Percentiles rank a stretch among this genome's conserved stretches.
Conservation (phyloP, 345 rosid genomes). For the Corymbia maculata region DNA sequence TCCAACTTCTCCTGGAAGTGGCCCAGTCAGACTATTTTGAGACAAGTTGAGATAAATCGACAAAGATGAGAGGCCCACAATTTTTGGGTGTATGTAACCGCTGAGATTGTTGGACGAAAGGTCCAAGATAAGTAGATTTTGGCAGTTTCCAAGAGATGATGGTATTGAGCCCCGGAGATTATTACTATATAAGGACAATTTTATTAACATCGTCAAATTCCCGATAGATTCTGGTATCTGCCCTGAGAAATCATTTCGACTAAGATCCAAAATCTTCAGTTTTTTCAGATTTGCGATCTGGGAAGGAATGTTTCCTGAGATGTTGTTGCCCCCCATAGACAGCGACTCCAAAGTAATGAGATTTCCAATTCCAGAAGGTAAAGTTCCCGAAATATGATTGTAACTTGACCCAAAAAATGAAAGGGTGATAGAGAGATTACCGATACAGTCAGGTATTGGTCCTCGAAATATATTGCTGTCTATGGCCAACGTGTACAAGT, state of each 20-base stretch:
- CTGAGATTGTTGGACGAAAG: not conserved
- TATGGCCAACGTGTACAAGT: no score
- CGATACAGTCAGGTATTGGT: no score
- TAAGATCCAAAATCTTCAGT: not conserved
- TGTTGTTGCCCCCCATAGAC: not conserved
- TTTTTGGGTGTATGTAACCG: not conserved
- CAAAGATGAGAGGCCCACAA: not conserved
- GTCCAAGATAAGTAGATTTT: not conserved
- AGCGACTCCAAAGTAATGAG: not conserved
- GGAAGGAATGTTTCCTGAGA: not conserved
- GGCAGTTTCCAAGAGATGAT: not conserved
- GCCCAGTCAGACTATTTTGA: not conserved
- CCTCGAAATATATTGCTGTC: no score
- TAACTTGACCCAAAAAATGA: accelerated
- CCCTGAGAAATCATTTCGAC: not conserved
- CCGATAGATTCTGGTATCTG: not conserved
- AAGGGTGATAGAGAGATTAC: no score
- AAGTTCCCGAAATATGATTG: not conserved
- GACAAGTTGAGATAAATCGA: not conserved
- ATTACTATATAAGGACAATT: not conserved
- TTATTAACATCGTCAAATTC: not conserved
- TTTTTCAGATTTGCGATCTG: not conserved
- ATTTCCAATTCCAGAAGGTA: not conserved
- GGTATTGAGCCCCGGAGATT: not conserved
- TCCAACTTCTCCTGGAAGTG: not conserved